Base-by-base conservation (phyloP, 768 basidiomycete species). In the Hortiboletus campestris region DNA sequence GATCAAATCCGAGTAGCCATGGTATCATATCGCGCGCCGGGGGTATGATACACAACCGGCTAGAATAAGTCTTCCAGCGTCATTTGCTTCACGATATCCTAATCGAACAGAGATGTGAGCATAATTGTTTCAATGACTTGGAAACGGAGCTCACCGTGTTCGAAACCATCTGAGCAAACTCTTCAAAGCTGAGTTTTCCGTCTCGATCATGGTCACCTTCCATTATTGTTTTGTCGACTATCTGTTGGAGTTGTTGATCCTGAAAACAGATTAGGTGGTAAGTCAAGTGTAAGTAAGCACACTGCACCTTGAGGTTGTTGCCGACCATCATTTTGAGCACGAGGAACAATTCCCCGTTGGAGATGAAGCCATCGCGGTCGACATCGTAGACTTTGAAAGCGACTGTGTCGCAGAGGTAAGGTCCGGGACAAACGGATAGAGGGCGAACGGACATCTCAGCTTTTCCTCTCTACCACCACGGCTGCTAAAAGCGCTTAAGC, bases 321-420 rank as follows among this genome's bases (percentile, higher is more conserved):
- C 97, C 97, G 47, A 98, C 97, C 97, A 99, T 99, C 93, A 98
- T 98, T 82, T 99, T 99, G 61, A 99, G 78, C 38, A 99, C 97
- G 45, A 99, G 77, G 78, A 98, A 99, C 31, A 99, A 84, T 74
- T 99, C 97, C 53, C 97, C 97, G 67, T 99, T 99, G 13, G 94
- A 97, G 71, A 99, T 99, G 75, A 74, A 99, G 9, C 94, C 94
- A 67, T 99, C 97, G 49, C 97, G 83, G 71, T 99, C 97, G 69
- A 99, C 92, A 69, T 99, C 97, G 65, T 99, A 99, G 48, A 99
- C 97, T 71, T 98, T 98, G 85, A 99, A 99, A 25, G 97, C 97
- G 67, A 99, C 97, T 99, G 25, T 39, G n/a, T 57, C 38, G 20
- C 9, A 36, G 16, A 34, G 2, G 45, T 58, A 34, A 60, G 56